Conservation (phyloP, 164 flowering plant species). For the Vitis riparia region DNA sequence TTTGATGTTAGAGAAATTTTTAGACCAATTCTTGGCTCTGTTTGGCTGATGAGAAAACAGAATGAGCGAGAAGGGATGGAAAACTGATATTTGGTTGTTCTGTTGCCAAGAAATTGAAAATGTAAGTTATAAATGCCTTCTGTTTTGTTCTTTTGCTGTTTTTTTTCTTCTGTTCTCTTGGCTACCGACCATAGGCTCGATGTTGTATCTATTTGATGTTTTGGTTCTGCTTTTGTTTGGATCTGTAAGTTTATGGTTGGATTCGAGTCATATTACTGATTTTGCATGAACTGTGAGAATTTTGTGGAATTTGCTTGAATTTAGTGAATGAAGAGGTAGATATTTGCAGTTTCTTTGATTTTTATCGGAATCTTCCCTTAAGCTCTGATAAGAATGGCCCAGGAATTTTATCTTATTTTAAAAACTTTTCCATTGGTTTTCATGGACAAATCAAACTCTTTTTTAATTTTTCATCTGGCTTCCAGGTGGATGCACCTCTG, state of each 20-base stretch:
- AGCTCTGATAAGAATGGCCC: no score
- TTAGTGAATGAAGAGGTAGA: background rate
- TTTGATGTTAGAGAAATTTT: background rate
- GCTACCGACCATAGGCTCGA: background rate
- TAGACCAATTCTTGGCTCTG: background rate
- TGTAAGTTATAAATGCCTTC: no score
- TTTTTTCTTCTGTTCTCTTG: background rate
- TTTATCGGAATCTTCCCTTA: background rate
- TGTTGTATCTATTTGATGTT: background rate
- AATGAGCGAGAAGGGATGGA: background rate
- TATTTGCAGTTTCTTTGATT: background rate
- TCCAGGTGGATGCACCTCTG: no score
- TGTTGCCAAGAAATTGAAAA: no score
- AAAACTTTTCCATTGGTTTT: no score
- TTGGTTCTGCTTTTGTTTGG: background rate
- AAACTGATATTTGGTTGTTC: background rate
- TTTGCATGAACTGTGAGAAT: background rate
- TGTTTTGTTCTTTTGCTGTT: background rate
- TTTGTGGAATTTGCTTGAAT: background rate
- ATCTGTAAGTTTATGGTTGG: background rate
- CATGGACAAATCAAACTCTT: no score
- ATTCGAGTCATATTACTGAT: background rate
- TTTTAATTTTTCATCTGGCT: no score
- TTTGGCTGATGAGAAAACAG: conserved; percentile 7
- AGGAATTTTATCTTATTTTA: no score